These are phyloP conservation scores for Vigna trinervia DNA, from an alignment of 306 rosid species.

Conservation along the genomic window DNA sequence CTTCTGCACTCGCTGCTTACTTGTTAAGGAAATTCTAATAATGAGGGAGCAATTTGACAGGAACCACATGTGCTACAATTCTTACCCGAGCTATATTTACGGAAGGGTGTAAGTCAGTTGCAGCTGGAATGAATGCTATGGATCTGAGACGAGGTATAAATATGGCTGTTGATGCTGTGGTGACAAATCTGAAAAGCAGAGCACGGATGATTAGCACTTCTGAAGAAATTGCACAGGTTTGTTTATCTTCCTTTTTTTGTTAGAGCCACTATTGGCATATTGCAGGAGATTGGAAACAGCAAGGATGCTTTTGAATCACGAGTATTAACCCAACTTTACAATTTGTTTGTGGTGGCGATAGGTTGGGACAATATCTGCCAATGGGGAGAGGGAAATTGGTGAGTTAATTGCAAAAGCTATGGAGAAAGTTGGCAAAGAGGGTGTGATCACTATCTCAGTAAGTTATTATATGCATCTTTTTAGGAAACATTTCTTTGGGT, in stretches of 20 bases:
- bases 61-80: conserved; percentile 95
- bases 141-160: conserved; percentile 90
- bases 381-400: conserved; percentile 99
- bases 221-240: conserved; percentile 98
- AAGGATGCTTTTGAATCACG: not conserved
- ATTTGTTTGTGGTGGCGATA: conserved; percentile 33
- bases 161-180: conserved; percentile 93
- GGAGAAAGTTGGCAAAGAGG: conserved; percentile 99
- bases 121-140: conserved; percentile 99
- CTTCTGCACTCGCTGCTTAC: not conserved
- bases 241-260: conserved; percentile 22
- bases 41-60: conserved; percentile 50
- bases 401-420: conserved; percentile 97
- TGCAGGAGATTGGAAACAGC: not conserved
- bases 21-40: not conserved
- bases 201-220: conserved; percentile 96
- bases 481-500: not conserved
- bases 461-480: conserved; percentile 38
- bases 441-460: conserved; percentile 93
- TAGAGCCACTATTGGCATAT: not conserved
- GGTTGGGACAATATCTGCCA: conserved; percentile 97
- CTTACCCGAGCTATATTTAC: conserved; percentile 87
- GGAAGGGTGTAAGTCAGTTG: conserved; percentile 99
- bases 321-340: not conserved
- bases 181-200: conserved; percentile 87